phyloP scores from a whole-genome alignment of 306 rosid genomes.

The Potentilla sterilis region DNA sequence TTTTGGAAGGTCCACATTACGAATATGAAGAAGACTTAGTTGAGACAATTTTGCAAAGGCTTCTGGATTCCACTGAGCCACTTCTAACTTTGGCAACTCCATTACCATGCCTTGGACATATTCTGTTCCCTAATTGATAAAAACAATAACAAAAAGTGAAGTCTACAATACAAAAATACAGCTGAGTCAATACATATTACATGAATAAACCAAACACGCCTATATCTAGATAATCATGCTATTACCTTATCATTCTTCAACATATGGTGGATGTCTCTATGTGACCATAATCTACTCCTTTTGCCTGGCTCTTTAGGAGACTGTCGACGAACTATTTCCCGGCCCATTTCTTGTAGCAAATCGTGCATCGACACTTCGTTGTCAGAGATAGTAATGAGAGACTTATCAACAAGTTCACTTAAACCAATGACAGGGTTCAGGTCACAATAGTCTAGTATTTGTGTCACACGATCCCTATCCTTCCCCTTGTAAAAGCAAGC shows the following conservation, averaged over 20 bases:
- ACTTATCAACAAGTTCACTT: background rate
- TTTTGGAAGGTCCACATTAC: background rate
- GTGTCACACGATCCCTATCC: background rate
- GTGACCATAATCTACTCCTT: background rate
- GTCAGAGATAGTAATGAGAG: background rate
- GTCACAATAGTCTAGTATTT: background rate
- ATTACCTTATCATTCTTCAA: background rate
- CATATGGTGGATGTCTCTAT: background rate
- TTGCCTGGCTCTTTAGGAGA: constrained; percentile 1
- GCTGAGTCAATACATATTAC: background rate
- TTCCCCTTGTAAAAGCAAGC: background rate
- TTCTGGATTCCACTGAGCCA: background rate
- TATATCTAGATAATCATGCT: background rate
- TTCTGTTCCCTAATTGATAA: background rate
- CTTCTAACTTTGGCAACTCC: background rate
- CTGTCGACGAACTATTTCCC: constrained; percentile 23
- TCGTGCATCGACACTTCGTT: constrained; percentile 29
- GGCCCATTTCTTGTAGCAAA: constrained; percentile 40
- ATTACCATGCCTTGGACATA: background rate
- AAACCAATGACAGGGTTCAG: background rate
- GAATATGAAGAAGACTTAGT: background rate
- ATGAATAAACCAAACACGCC: background rate
- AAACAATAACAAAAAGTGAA: background rate
- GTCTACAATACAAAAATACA: no score
- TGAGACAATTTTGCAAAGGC: background rate